Base-by-base conservation (phyloP, 176 grass and related monocot species). In the Canna indica region DNA sequence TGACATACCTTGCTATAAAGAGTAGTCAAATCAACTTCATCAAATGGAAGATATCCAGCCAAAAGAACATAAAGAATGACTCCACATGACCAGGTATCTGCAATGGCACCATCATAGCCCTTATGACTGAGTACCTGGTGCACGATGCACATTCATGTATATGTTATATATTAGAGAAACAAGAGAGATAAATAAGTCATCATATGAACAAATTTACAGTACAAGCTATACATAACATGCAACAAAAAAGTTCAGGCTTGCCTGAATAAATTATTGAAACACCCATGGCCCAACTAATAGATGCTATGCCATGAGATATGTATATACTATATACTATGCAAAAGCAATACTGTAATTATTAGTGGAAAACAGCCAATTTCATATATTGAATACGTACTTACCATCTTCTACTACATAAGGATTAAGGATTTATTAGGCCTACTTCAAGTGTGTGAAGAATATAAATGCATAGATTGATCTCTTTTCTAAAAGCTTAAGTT, bases 21-120 rank as follows among this genome's bases (percentile, higher is more conserved):
- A 46, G 93, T 90, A 80, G 88, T 87, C 84, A 97, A 87, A 85
- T 97, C 88, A 73, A 83, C 79, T 80, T 97, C 93, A 77, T 97
- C 93, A 45, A 97, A 97, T 79, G 93, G 93, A 91, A 97, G 93
- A 83, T 87, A 97, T 73, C 93, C 93, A 28, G 93, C 88, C 82
- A 92, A 79, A 52, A 97, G 66, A 73, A 97, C 93, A 83, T 92
- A 97, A 39, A 97, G 67, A 78, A 97, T 92, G 64, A 97, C 84
- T 72, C 93, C 93, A 87, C 93, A 97, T 44, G 93, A 97, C 93
- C 93, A 97, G 59, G 82, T 87, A 87, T 97, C 93, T 77, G 93
- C 93, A 87, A 97, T 70, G 15, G 93, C 86, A 65, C 93, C 88
- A 83, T 97, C 80, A 82, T 97, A 97, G 69, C 93, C 93, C 44